Evolutionary conservation across 345 rosid genomes (phyloP).

Genomic region (Pugionium cornutum): DNA sequence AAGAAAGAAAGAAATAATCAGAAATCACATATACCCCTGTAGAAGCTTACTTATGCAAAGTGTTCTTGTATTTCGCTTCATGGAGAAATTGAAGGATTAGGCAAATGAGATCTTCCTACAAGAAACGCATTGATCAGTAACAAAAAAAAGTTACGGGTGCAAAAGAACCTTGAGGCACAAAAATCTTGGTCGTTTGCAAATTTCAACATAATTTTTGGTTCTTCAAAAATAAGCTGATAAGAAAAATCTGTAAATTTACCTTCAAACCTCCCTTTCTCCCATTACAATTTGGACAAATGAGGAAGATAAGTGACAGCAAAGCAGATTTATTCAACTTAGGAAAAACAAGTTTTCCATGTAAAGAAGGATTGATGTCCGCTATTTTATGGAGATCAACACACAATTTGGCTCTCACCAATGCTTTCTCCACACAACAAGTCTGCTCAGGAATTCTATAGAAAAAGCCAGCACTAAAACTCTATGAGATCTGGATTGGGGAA

Average conservation of each 20-base stretch:
- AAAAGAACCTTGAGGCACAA: constrained; percentile 7
- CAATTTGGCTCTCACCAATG: constrained; percentile 26
- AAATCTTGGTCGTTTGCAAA: not conserved
- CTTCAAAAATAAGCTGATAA: constrained; percentile 10
- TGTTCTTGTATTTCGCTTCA: constrained; percentile 44
- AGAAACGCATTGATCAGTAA: constrained; percentile 33
- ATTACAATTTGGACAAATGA: constrained; percentile 32
- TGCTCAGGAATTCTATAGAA: constrained; percentile 24
- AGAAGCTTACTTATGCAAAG: constrained; percentile 40
- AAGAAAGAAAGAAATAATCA: constrained; percentile 2
- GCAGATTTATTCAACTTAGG: constrained; percentile 30
- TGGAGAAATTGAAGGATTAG: constrained; percentile 47
- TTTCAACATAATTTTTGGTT: not conserved
- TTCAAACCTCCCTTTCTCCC: constrained; percentile 25
- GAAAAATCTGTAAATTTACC: constrained; percentile 25
- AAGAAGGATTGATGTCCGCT: constrained; percentile 38
- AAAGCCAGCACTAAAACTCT: constrained; percentile 19
- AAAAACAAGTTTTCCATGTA: constrained; percentile 25
- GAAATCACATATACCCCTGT: constrained; percentile 7
- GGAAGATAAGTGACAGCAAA: constrained; percentile 34
- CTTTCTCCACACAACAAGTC: constrained; percentile 30
- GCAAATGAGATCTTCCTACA: constrained; percentile 48
- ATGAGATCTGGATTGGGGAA: constrained; percentile 4
- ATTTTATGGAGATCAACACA: constrained; percentile 33
- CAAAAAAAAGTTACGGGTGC: constrained; percentile 15